These are phyloP conservation scores for Xylariaceae sp. DNA, from an alignment of 2,329 filamentous ascomycete species.

Conservation along the genomic window DNA sequence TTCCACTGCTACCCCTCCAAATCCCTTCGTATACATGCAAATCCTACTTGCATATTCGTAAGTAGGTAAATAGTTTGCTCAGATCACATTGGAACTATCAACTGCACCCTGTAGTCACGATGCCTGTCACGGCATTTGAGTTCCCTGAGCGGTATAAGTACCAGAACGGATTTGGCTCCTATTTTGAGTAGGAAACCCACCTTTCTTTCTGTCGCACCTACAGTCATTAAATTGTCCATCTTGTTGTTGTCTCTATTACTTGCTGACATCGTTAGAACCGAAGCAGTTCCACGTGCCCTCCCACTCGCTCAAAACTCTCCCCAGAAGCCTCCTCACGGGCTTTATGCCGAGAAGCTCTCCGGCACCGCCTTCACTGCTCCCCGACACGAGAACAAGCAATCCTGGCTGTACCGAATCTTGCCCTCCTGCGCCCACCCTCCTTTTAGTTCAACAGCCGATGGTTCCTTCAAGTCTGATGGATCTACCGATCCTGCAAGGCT, in stretches of 20 bases:
- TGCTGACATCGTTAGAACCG: slow-evolving; percentile 44
- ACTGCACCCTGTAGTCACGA: slow-evolving; percentile 26
- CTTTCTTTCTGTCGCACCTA: too few relatives aligned
- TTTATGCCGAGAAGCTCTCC: slow-evolving; percentile 72
- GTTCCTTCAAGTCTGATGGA: slow-evolving; percentile 54
- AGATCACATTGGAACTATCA: too few relatives aligned
- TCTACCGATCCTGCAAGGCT: slow-evolving; percentile 58
- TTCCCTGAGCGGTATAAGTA: slow-evolving; percentile 61
- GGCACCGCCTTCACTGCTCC: slow-evolving; percentile 66
- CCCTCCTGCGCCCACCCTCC: slow-evolving; percentile 58
- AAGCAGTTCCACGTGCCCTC: slow-evolving; percentile 70
- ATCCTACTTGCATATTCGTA: slow-evolving; percentile 6
- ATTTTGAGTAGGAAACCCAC: slow-evolving; percentile 66
- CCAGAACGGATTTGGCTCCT: slow-evolving; percentile 71
- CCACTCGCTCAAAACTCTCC: slow-evolving; percentile 73
- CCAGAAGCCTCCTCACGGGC: slow-evolving; percentile 70
- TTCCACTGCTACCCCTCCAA: neutral
- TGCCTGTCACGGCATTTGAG: slow-evolving; percentile 46
- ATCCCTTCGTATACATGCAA: neutral
- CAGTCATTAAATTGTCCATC: neutral
- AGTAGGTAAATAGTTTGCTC: too few relatives aligned
- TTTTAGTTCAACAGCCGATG: slow-evolving; percentile 42
- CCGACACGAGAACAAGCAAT: slow-evolving; percentile 62
- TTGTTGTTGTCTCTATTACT: neutral
- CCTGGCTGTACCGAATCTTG: slow-evolving; percentile 66